Evolutionary conservation across 768 basidiomycete species (phyloP).

Genomic region (Rhizopogon salebrosus): DNA sequence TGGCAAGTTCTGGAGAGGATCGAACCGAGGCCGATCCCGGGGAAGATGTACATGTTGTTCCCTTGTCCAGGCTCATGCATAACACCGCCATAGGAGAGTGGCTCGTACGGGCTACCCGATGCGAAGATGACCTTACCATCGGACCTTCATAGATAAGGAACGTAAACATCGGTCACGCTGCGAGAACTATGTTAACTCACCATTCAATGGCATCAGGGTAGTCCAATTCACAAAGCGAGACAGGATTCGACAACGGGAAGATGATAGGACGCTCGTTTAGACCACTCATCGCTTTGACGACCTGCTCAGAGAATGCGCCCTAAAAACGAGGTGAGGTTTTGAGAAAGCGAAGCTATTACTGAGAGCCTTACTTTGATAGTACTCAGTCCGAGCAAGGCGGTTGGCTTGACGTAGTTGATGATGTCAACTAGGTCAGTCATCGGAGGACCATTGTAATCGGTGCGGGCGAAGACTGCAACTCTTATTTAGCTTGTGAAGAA

Average conservation of each 20-base stretch:
- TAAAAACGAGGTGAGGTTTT: slow-evolving; percentile 9
- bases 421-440: slow-evolving; percentile 61
- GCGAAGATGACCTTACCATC: slow-evolving; percentile 67
- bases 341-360: background rate
- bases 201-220: slow-evolving; percentile 56
- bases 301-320: slow-evolving; percentile 59
- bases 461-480: slow-evolving; percentile 59
- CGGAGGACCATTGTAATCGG: slow-evolving; percentile 60
- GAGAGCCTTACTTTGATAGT: slow-evolving; percentile 36
- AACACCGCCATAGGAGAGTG: slow-evolving; percentile 43
- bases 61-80: slow-evolving; percentile 65
- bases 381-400: slow-evolving; percentile 71
- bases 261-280: slow-evolving; percentile 71
- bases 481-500: background rate
- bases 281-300: slow-evolving; percentile 57
- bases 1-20: slow-evolving; percentile 53
- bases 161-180: background rate
- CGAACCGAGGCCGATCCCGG: slow-evolving; percentile 56
- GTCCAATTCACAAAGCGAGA: slow-evolving; percentile 54
- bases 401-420: slow-evolving; percentile 67
- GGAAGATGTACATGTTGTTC: slow-evolving; percentile 77
- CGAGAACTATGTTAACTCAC: slow-evolving; percentile 22
- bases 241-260: slow-evolving; percentile 77
- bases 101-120: slow-evolving; percentile 64
- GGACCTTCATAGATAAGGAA: slow-evolving; percentile 37